Evolutionary conservation across 176 grass and related monocot genomes (phyloP), one percentile per base, ranked within the genome.

Genomic region (Carex littledalei): DNA sequence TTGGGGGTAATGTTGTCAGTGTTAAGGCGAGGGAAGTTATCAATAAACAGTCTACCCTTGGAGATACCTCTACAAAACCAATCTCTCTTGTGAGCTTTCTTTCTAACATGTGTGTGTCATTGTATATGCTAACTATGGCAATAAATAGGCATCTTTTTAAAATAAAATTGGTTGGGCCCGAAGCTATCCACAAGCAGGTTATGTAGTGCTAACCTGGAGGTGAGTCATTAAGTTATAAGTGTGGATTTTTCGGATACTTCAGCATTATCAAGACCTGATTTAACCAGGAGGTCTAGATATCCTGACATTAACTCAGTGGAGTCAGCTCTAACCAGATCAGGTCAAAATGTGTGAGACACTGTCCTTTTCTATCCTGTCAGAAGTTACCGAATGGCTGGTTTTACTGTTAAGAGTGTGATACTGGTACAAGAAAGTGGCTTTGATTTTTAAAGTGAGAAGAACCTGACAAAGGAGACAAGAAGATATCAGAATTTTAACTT

Each of bases 21-120:
- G 74, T 78, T 78, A 78, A 78, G 50, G 81, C 83, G 0, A 98
- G 93, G 80, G 88, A 95, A 83, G 74, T 89, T 80, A 78, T 92
- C 86, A 88, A 93, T 90, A 34, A 88, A 56, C 89, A 91, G 78
- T 89, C 95, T 84, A 98, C 88, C 89, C 91, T 94, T 73, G 67
- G 75, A 85, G 91, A 92, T 73, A 89, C 89, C 74, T 93, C 95
- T 79, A 91, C 89, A 22, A 95, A 98, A 80, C 88, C 95, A 71
- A 75, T 87, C 79, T 89, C 89, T 86, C 84, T 89, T 81, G 93
- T 98, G 91, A 92, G 92, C 55, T 80, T 71, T 81, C 66, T 86
- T 17, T 84, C 63, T 61, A 69, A 29, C 20, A 80, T 47, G 22
- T 43, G 39, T 78, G 32, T 69, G 8, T 10, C 45, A 71, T 47